Conservation (phyloP, 345 rosid species). For the Populus deltoides region DNA sequence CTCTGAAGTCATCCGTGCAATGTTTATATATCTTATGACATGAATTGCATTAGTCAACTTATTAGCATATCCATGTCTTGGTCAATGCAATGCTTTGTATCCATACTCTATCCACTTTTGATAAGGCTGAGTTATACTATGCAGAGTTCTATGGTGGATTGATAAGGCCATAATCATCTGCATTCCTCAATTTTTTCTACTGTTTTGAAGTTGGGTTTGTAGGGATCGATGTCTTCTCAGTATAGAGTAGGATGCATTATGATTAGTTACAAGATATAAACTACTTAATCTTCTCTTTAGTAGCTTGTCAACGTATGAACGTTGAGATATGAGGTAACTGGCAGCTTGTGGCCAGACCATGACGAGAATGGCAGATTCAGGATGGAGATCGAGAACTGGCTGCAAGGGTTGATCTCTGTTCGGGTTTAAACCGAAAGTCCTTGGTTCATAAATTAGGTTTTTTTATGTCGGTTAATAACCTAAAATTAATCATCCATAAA, state of each 20-base stretch:
- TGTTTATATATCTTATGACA: neutral
- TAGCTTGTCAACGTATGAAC: neutral
- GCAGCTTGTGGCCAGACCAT: neutral
- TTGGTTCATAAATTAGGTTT: no score
- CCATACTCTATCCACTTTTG: neutral
- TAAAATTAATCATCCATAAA: no score
- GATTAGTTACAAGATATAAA: neutral
- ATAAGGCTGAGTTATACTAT: neutral
- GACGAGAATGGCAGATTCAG: no score
- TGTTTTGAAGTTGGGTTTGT: neutral
- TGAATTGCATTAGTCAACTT: neutral
- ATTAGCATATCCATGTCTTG: neutral
- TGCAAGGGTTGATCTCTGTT: no score
- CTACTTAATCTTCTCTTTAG: neutral
- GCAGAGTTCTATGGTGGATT: neutral
- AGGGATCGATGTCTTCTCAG: neutral
- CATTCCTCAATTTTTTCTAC: neutral
- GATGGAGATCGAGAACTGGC: no score
- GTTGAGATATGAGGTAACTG: neutral
- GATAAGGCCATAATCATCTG: neutral
- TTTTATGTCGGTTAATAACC: no score
- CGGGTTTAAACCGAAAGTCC: no score
- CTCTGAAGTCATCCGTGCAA: neutral
- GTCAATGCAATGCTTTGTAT: neutral
- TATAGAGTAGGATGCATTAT: neutral